These are phyloP conservation scores for Barnettozyma vustinii DNA, from an alignment of 805 yeast species.

Conservation along the genomic window DNA sequence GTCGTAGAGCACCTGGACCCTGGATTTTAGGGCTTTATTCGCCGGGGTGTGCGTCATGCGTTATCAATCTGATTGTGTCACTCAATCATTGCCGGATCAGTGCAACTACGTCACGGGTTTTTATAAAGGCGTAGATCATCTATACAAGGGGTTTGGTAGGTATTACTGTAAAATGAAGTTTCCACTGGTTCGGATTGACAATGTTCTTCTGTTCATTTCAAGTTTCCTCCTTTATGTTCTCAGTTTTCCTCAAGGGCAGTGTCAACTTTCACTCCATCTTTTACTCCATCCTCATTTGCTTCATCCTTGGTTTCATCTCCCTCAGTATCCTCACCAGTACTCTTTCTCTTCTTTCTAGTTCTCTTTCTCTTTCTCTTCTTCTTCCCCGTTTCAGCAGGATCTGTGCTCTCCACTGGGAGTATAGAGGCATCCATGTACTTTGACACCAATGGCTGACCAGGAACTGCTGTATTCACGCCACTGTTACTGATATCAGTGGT, in stretches of 20 bases:
- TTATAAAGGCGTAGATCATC: background rate
- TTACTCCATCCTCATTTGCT: background rate
- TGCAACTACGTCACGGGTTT: background rate
- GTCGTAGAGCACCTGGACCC: background rate
- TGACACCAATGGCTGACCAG: constrained; percentile 1
- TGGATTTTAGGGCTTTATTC: no score
- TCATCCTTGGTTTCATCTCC: background rate
- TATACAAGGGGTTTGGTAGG: background rate
- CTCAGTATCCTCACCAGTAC: background rate
- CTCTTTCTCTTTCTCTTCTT: constrained; percentile 4
- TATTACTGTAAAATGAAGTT: no score
- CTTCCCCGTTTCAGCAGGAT: background rate
- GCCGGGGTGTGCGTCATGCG: background rate
- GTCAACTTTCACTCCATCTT: background rate
- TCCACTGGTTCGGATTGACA: background rate
- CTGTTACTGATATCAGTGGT: background rate
- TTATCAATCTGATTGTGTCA: background rate
- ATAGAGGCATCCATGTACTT: background rate
- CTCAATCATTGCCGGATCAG: background rate
- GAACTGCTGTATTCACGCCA: background rate
- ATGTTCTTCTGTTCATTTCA: no score
- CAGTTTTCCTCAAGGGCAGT: background rate
- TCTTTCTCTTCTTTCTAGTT: constrained; percentile 1
- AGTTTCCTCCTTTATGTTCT: background rate
- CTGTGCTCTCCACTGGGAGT: background rate